Base-by-base conservation (phyloP, 2,329 filamentous ascomycete species). In the Aureobasidium melanogenum region DNA sequence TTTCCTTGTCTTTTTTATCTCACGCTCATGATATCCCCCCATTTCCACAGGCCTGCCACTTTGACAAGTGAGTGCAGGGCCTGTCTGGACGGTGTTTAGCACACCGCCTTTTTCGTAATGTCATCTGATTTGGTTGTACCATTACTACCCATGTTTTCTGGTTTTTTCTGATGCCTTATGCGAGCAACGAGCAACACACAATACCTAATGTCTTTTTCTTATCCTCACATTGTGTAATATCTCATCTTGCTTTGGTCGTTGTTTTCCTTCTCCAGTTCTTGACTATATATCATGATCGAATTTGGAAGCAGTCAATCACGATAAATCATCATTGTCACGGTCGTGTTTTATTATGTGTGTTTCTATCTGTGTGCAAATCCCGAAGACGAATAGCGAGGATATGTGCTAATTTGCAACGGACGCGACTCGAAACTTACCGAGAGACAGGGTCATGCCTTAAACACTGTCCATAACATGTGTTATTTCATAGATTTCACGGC, bases 151-250 rank as follows among this genome's bases (percentile, higher is more conserved):
- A 22, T 44, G 14, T 10, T 32, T 8, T 22, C 14, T 43, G 10
- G n/a, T 7, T n/a, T 39, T 28, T 54, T 39, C 22, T 24, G 24
- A 26, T 28, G n/a, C 17, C n/a, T 44, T 44, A 44, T 26, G 39
- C 38, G 28, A 44, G 28, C 15, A n/a, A 56, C 26, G 39, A 43
- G 51, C 38, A 38, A 54, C 34, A 54, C 34, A 54, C 51, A 43
- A 56, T 44, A 56, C 52, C 38, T 56, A 56, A 57, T 57, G 54
- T 57, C 54, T 57, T 57, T 57, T 47, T 28, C 19, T 50, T 50
- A n/a, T n/a, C 28, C 2, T 17, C 12, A 14, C 12, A 8, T 38
- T 38, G 48, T 36, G 24, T 50, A 47, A 47, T 47, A 47, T 30
- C n/a, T 30, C 8, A n/a, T n/a, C 15, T 47, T 28, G 24, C 24